Evolutionary conservation across 2,329 filamentous ascomycete genomes (phyloP).

Genomic region (Pseudogymnoascus destructans): DNA sequence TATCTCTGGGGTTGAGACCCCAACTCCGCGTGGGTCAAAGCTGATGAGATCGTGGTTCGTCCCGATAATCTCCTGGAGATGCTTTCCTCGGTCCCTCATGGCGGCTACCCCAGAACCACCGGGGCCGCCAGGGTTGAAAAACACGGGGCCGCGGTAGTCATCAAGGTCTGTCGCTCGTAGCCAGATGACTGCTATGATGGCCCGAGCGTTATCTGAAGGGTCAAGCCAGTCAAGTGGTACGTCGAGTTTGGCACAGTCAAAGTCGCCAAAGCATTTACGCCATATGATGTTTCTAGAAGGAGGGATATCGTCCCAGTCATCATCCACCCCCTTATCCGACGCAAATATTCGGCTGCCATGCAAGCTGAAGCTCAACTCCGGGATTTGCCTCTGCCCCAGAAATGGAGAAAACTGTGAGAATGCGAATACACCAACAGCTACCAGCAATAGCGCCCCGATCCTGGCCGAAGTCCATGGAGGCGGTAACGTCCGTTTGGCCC

Average conservation of each 20-base stretch:
- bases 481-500: neutral
- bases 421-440: neutral
- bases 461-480: neutral
- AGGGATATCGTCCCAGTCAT: neutral
- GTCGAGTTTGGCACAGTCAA: slow-evolving; percentile 4
- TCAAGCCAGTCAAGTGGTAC: slow-evolving; percentile 20
- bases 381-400: neutral
- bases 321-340: neutral
- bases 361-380: neutral
- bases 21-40: slow-evolving; percentile 38
- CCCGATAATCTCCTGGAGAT: slow-evolving; percentile 29
- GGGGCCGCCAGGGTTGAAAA: slow-evolving; percentile 36
- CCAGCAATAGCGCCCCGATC: neutral
- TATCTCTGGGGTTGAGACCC: slow-evolving; percentile 36
- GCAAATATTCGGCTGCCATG: neutral
- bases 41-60: slow-evolving; percentile 33
- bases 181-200: slow-evolving; percentile 16
- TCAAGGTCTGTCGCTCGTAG: slow-evolving; percentile 15
- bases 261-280: neutral
- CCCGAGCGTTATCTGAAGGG: slow-evolving; percentile 13
- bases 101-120: slow-evolving; percentile 31
- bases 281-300: neutral
- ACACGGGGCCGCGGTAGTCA: slow-evolving; percentile 25
- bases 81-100: slow-evolving; percentile 19
- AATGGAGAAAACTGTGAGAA: neutral